Evolutionary conservation across 1,284 basidiomycete genomes (phyloP).

Genomic region (Fomes fomentarius): DNA sequence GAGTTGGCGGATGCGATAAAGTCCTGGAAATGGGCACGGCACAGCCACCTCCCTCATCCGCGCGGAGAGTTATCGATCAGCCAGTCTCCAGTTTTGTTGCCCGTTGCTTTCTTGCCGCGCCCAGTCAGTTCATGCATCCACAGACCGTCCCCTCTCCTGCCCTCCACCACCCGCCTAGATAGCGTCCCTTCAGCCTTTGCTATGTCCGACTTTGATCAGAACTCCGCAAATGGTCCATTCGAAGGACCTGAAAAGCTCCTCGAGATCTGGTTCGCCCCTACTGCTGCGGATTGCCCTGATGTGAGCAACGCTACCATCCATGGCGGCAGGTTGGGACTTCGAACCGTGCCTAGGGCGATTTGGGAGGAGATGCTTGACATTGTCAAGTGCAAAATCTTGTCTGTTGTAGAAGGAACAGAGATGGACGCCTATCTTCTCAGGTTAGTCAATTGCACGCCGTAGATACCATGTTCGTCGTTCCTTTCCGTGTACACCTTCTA

Average conservation of each 20-base stretch:
- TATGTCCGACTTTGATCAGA: constrained; percentile 39
- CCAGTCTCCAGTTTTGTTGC: constrained; percentile 15
- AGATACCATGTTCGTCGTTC: too few relatives aligned
- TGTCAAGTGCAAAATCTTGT: constrained; percentile 97
- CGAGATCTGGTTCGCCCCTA: constrained; percentile 97
- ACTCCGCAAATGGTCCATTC: constrained; percentile 59
- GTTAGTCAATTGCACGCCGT: constrained; percentile 57
- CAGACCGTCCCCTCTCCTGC: constrained; percentile 42
- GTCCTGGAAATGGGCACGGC: not conserved
- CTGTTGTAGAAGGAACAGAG: constrained; percentile 84
- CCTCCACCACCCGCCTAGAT: constrained; percentile 52
- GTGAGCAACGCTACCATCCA: not conserved
- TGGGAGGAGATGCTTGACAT: constrained; percentile 99
- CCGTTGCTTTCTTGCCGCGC: constrained; percentile 15
- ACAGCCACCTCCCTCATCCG: constrained; percentile 10
- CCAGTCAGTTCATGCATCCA: constrained; percentile 60
- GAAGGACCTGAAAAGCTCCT: constrained; percentile 96
- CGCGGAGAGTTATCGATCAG: constrained; percentile 18
- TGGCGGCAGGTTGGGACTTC: constrained; percentile 65
- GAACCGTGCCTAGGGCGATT: constrained; percentile 73
- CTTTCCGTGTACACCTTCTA: not conserved
- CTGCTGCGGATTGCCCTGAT: constrained; percentile 43
- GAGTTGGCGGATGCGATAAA: too few relatives aligned
- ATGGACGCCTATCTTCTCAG: constrained; percentile 96
- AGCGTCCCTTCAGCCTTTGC: constrained; percentile 44